Base-by-base conservation (phyloP, 1,284 basidiomycete species). In the Athelia psychrophila region DNA sequence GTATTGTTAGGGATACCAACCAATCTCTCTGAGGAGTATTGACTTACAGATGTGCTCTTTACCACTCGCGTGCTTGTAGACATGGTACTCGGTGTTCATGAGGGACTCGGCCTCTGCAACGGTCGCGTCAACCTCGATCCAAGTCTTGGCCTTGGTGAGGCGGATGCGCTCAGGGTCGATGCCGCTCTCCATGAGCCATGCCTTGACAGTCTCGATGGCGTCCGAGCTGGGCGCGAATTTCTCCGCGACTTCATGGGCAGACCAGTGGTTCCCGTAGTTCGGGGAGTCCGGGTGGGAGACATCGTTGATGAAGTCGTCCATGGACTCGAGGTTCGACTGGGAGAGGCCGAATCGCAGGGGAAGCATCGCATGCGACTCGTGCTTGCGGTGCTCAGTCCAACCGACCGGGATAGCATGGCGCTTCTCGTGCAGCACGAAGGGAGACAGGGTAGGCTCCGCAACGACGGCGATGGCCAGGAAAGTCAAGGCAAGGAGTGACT, bases 321-420 rank as follows among this genome's bases (percentile, higher is more conserved):
- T 59, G 22, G 64, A 63, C 51, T 72, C 65, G 18, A 76, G 52
- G 60, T 78, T 77, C 20, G 69, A 64, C 58, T 79, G 77, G 33
- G 64, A 66, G 27, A 80, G 70, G 5, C 72, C 77, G 52, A 80
- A 73, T 40, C 73, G 71, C 24, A 80, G 58, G n/a, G 73, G 72
- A 16, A 77, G 59, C 47, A 64, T 47, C 5, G 63, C 54, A 44
- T 63, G 58, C 19, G 68, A 55, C 2, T 62, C 60, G 33, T 71
- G 66, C 32, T 68, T 63, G 10, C 69, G 65, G 38, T 64, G 52
- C 24, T 60, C 64, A 16, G 54, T 51, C 76, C 75, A 78, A 22
- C 70, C 71, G 32, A 49, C 33, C 9, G 74, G 75, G 5, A 65
- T 52, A 38, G 56, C 44, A 13, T 58, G 54, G 44, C 75, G 68